A percentile compares a stretch with the other conserved stretches of the same genome.
phyloP scores from a whole-genome alignment of 2,329 filamentous ascomycete genomes.

The Neonectria punicea region DNA sequence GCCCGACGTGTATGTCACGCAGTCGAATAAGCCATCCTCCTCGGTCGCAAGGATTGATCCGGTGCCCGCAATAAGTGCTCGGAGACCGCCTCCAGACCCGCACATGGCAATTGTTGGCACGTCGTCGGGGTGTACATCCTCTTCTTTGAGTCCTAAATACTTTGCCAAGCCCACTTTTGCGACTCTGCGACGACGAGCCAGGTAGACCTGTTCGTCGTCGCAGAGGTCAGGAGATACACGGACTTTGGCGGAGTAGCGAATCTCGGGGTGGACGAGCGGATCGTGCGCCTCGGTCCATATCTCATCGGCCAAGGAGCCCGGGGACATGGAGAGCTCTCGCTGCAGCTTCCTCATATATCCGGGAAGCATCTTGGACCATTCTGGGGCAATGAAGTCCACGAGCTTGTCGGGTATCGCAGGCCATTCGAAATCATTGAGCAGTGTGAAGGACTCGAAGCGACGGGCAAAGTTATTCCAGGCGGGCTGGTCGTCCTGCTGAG shows the following conservation, averaged over 20 bases:
- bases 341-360: constrained; percentile 85
- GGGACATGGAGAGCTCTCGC: constrained; percentile 85
- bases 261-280: constrained; percentile 85
- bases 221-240: constrained; percentile 85
- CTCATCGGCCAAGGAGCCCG: constrained; percentile 88
- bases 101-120: constrained; percentile 94
- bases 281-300: constrained; percentile 95
- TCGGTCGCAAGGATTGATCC: constrained; percentile 87
- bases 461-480: constrained; percentile 62
- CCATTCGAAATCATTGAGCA: constrained; percentile 66
- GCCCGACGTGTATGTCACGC: constrained; percentile 92
- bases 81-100: constrained; percentile 89
- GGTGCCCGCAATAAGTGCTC: constrained; percentile 89
- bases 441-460: constrained; percentile 64
- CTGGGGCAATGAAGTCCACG: constrained; percentile 78
- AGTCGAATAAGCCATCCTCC: constrained; percentile 91
- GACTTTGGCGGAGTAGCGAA: constrained; percentile 82
- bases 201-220: constrained; percentile 81
- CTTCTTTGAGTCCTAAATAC: constrained; percentile 82
- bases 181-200: constrained; percentile 73
- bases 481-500: constrained; percentile 44
- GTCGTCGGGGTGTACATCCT: constrained; percentile 90
- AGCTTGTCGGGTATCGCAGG: constrained; percentile 65
- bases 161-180: constrained; percentile 79
- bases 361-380: constrained; percentile 83